Evolutionary conservation across 768 basidiomycete species (phyloP), one percentile per base, ranked within the genome.

Genomic region (Suillus subalutaceus): DNA sequence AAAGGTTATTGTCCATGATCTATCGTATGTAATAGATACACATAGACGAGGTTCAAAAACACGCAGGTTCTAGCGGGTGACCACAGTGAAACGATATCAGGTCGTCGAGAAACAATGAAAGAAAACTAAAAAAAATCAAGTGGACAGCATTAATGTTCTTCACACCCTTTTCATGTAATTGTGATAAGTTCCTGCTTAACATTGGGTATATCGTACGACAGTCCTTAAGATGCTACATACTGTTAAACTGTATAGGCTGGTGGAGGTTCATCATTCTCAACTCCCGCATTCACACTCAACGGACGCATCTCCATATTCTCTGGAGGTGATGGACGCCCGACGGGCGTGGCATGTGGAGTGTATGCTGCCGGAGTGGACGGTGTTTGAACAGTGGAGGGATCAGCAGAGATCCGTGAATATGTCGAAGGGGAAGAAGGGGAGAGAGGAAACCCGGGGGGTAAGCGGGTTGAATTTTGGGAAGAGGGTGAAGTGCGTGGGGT

Each of bases 161-260:
- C 4, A 32, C 30, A 32, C 32, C 35, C 55, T 37, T 35, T 37
- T 4, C 20, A 43, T 41, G 6, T 6, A 10, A 40, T 41, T 40
- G 23, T 7, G 20, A 35, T 35, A 35, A n/a, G 18, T 35, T 20
- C 18, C 40, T 60, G 40, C 15, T 41, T 59, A 30, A 60, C 20
- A 30, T 43, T 10, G 26, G 58, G 58, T 60, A 60, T 60, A 15
- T 41, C 18, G 26, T 30, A 41, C 2, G 40, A 12, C 9, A 30
- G 4, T 41, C 15, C 2, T 38, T 6, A n/a, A 20, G 26, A 59
- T 6, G 26, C 6, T 59, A 16, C 40, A 59, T 59, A 10, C 23
- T 59, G 16, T 76, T 37, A 69, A 2, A 68, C 4, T 16, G 74
- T 77, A 15, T 75, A 75, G 37, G 76, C 71, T 15, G 74, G 74